These are phyloP conservation scores for Emericellopsis cladophorae DNA, from an alignment of 2,329 filamentous ascomycete species.

Conservation along the genomic window DNA sequence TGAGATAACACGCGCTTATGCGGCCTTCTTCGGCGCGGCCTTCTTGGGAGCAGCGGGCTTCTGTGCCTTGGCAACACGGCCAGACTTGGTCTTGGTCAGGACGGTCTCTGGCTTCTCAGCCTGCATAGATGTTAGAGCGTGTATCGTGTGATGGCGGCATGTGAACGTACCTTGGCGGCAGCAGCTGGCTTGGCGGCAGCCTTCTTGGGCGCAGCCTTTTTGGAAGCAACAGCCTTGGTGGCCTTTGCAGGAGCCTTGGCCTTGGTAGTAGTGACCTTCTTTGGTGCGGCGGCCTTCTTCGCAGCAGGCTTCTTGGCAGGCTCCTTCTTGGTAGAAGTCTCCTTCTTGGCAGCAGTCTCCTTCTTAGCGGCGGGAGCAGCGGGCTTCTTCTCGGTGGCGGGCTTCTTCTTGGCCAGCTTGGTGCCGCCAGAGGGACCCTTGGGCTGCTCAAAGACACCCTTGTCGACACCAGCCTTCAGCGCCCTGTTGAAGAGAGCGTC, in stretches of 20 bases:
- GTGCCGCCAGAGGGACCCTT: slow-evolving; percentile 87
- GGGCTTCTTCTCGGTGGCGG: slow-evolving; percentile 21
- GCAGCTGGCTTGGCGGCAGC: slow-evolving; percentile 1
- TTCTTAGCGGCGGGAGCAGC: slow-evolving; percentile 44
- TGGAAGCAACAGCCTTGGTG: slow-evolving; percentile 27
- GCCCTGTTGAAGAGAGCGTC: slow-evolving; percentile 76
- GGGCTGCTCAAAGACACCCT: slow-evolving; percentile 76
- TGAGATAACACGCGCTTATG: no score
- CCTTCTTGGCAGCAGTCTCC: slow-evolving; percentile 39
- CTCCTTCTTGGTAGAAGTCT: slow-evolving; percentile 15
- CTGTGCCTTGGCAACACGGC: slow-evolving; percentile 63
- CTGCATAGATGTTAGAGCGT: slow-evolving; percentile 7
- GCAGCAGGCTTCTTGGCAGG: slow-evolving; percentile 16
- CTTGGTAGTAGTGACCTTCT: slow-evolving; percentile 36
- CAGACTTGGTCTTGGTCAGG: slow-evolving; percentile 73
- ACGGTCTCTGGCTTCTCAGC: slow-evolving; percentile 53
- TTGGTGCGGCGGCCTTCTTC: slow-evolving; percentile 15
- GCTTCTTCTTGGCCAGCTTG: slow-evolving; percentile 77
- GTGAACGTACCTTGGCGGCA: slow-evolving; percentile 24
- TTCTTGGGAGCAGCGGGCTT: slow-evolving; percentile 35
- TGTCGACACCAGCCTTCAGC: slow-evolving; percentile 70
- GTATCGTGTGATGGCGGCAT: background rate
- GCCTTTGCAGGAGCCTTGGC: slow-evolving; percentile 21
- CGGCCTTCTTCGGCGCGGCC: slow-evolving; percentile 29
- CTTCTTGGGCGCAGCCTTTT: slow-evolving; percentile 31